A percentile compares a stretch with the other conserved stretches of the same genome.
Evolutionary conservation across 78 protist genomes (phyloP).

Genomic region (Ministeria vibrans): DNA sequence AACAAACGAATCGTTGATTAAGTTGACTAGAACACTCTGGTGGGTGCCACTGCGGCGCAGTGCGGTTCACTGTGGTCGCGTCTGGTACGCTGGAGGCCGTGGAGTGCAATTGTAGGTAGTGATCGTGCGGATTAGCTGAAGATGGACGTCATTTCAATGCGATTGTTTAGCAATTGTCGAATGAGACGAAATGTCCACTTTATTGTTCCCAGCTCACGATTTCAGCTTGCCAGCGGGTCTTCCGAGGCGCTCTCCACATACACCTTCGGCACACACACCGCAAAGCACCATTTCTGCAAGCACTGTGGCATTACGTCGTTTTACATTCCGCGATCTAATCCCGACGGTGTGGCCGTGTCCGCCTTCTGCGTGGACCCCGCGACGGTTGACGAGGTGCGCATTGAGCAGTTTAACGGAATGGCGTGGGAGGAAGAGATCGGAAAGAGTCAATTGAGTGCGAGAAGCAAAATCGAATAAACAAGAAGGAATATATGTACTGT

Average conservation of each 20-base stretch:
- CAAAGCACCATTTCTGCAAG: slow-evolving; percentile 32
- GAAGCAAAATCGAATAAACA: too few species aligned
- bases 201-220: slow-evolving; percentile 16
- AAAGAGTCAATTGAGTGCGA: too few species aligned
- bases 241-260: slow-evolving; percentile 7
- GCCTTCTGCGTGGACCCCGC: slow-evolving; percentile 11
- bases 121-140: too few species aligned
- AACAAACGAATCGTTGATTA: too few species aligned
- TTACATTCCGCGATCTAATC: slow-evolving; percentile 38
- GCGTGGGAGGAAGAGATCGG: background rate
- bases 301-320: slow-evolving; percentile 36
- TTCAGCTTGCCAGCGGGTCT: background rate
- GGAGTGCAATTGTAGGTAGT: slow-evolving; percentile 35
- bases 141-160: too few species aligned
- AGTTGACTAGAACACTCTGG: slow-evolving; percentile 18
- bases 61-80: background rate
- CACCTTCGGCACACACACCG: slow-evolving; percentile 22
- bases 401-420: background rate
- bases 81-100: background rate
- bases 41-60: slow-evolving; percentile 32
- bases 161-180: too few species aligned
- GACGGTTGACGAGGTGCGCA: background rate
- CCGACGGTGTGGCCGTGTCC: slow-evolving; percentile 25
- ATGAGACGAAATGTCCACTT: slow-evolving; percentile 25
- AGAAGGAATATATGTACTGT: too few species aligned